A percentile compares a stretch with the other conserved stretches of the same genome.
These are phyloP conservation scores for Lathyrus sativus DNA, from an alignment of 306 rosid genomes.

Conservation along the genomic window DNA sequence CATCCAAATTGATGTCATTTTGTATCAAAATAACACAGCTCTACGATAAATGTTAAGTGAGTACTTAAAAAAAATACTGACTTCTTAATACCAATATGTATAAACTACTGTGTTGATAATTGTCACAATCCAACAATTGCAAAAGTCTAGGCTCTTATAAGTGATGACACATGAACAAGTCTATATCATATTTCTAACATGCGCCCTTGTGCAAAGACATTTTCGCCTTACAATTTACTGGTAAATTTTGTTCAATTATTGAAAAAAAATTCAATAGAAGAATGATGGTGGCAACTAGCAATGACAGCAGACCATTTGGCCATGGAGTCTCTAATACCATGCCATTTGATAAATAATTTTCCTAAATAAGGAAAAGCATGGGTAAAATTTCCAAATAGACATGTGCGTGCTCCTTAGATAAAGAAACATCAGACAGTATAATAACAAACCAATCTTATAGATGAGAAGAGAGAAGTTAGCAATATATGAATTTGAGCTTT, in stretches of 20 bases:
- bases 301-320: background rate
- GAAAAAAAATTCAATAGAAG: background rate
- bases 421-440: background rate
- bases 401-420: constrained; percentile 25
- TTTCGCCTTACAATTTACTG: background rate
- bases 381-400: constrained; percentile 7
- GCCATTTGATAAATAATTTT: background rate
- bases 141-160: background rate
- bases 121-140: constrained; percentile 7
- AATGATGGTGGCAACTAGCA: background rate
- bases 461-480: constrained; percentile 4
- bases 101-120: constrained; percentile 16
- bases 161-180: background rate
- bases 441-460: constrained; percentile 6
- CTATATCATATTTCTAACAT: constrained; percentile 9
- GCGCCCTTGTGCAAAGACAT: background rate
- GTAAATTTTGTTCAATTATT: background rate
- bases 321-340: constrained; percentile 10
- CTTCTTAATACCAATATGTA: background rate
- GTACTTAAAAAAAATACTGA: background rate
- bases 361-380: background rate
- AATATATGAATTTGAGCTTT: constrained; percentile 13
- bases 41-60: background rate
- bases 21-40: background rate
- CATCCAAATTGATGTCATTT: background rate